These are phyloP conservation scores for Suhomyces ambrosiae DNA, from an alignment of 1,139 yeast genomes.

Conservation along the genomic window DNA sequence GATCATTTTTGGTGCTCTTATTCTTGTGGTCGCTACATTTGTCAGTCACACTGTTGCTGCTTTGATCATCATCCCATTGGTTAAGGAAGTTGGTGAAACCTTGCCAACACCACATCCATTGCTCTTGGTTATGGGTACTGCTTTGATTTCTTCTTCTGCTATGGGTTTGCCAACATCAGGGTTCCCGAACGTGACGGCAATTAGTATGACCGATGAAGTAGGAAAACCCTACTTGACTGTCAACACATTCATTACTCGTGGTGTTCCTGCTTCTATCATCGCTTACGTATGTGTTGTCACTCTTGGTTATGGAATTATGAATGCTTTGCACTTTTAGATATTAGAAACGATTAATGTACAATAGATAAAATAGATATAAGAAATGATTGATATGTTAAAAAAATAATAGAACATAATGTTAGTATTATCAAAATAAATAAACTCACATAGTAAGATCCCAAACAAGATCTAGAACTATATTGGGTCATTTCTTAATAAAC, in stretches of 20 bases:
- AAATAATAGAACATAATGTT: too few species aligned
- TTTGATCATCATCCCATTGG: slow-evolving; percentile 82
- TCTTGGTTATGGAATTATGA: slow-evolving; percentile 80
- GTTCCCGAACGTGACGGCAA: slow-evolving; percentile 94
- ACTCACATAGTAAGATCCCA: too few species aligned
- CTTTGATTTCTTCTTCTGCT: slow-evolving; percentile 84
- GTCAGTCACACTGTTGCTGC: slow-evolving; percentile 97
- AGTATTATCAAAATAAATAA: too few species aligned
- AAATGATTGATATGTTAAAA: too few species aligned
- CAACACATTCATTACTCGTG: slow-evolving; percentile 78
- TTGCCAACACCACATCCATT: slow-evolving; percentile 72
- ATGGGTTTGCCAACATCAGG: slow-evolving; percentile 98
- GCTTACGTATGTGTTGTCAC: slow-evolving; percentile 70
- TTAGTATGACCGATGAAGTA: slow-evolving; percentile 85
- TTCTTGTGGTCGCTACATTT: slow-evolving; percentile 85
- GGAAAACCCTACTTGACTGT: slow-evolving; percentile 87
- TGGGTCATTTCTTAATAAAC: too few species aligned
- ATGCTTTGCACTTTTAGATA: slow-evolving; percentile 47
- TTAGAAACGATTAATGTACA: slow-evolving; percentile 1
- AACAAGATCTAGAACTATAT: too few species aligned
- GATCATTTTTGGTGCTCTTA: slow-evolving; percentile 74
- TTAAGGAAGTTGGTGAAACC: slow-evolving; percentile 79
- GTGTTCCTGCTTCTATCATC: slow-evolving; percentile 81
- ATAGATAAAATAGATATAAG: not conserved
- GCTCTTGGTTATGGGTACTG: slow-evolving; percentile 78